Base-by-base conservation (phyloP, 768 basidiomycete genomes). In the Boletus tomentosulus region DNA sequence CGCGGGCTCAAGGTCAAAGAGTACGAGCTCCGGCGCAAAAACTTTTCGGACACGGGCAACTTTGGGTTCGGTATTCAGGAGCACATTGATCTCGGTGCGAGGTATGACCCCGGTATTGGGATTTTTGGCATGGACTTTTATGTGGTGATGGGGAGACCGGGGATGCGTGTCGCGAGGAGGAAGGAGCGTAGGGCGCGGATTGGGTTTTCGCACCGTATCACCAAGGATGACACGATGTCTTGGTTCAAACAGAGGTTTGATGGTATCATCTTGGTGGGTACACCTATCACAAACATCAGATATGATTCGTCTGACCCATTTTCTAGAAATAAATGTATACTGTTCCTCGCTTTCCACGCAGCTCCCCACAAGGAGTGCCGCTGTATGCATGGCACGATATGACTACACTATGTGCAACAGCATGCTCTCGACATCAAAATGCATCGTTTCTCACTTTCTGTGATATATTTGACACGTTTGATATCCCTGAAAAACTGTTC, bases 211-310 rank as follows among this genome's bases (percentile, higher is more conserved):
- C 96, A 99, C 79, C 85, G 86, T 57, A 88, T 98, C 63, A 90
- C 84, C 82, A 94, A 90, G 81, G 94, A 98, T 69, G 93, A 98
- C 67, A 92, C 92, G 58, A 87, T 92, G 87, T 77, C 87, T 60
- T 98, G 96, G 96, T 98, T 95, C 92, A 98, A 98, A 85, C 91
- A 94, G 77, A 83, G 95, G 66, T 98, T 96, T 81, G 94, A 98
- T 73, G 94, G 93, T 78, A 94, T 96, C 73, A 94, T 98, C 77
- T 75, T 92, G 73, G 90, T 92, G 67, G 61, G 87, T 77, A 37
- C 6, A n/a, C 1, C 12, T 34, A n/a, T 46, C 11, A 22, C 39
- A 1, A 10, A 4, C 6, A n/a, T 10, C 7, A 15, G 8, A 6
- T 2, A 19, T 19, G n/a, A 42, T 22, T 43, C 4, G 33, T 53